Base-by-base conservation (phyloP, 2,329 filamentous ascomycete species). In the Colletotrichum sp. region DNA sequence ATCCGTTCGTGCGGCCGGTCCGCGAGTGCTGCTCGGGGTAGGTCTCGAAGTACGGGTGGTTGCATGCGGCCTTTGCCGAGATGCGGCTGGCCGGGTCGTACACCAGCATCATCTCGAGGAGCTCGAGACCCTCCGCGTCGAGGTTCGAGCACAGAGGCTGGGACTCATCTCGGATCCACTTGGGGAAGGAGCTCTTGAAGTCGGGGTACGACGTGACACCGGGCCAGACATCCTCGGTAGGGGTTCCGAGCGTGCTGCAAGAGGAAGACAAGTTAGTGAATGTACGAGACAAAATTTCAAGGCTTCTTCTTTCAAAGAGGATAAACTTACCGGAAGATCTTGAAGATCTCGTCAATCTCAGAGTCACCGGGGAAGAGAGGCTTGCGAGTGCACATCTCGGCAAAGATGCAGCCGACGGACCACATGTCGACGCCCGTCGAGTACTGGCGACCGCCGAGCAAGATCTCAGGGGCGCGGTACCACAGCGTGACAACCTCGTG, bases 341-440 rank as follows among this genome's bases (percentile, higher is more conserved):
- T 96, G 89, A 96, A 96, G 81, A 96, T 96, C 84, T 96, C 95
- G 81, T 96, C 95, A 84, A 96, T 96, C 83, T 96, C 95, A 14
- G 95, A 97, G 83, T 98, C 96, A 74, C 96, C 96, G 14, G 96
- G 95, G 88, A 98, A 98, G 59, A 98, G 89, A 7, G 96, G 95
- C 86, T 98, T 98, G 81, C 95, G 92, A 3, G 96, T 98, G 86
- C 95, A 98, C 96, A 98, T 98, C 86, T 98, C 96, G 12, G 96
- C 96, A 84, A 98, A 98, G 85, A 98, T 98, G 85, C 95, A 97
- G 77, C 96, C 96, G 66, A 96, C 93, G 36, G 95, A 97, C 96
- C 96, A 98, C 95, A 98, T 98, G 82, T 98, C 96, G 57, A 98
- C 95, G 73, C 96, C 96, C 16, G 96, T 98, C 16, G 95, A 97